phyloP scores from a whole-genome alignment of 345 rosid genomes.

The Moricandia arvensis region DNA sequence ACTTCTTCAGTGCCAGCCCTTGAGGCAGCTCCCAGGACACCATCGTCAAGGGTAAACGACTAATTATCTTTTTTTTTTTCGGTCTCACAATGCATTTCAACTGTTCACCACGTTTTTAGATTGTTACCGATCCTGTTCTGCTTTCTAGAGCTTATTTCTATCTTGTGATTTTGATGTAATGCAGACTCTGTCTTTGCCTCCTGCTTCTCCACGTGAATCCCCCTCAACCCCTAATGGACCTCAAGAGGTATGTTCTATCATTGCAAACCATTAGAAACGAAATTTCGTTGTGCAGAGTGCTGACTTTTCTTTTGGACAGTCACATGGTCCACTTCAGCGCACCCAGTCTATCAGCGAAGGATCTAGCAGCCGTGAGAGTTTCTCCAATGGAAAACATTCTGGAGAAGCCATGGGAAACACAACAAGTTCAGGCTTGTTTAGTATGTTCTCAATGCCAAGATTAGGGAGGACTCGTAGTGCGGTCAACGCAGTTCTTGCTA shows the following conservation, averaged over 20 bases:
- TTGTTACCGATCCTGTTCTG: too few relatives aligned
- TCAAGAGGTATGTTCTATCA: constrained; percentile 46
- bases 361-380: too few relatives aligned
- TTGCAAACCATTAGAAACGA: not conserved
- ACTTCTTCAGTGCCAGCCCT: constrained; percentile 34
- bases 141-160: too few relatives aligned
- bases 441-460: constrained; percentile 26
- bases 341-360: too few relatives aligned
- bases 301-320: not conserved
- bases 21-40: constrained; percentile 40
- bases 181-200: not conserved
- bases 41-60: constrained; percentile 45
- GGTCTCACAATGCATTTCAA: too few relatives aligned
- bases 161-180: not conserved
- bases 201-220: constrained; percentile 36
- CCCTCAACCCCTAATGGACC: constrained; percentile 43
- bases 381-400: constrained; percentile 3
- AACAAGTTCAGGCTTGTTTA: not conserved
- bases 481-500: not conserved
- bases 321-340: too few relatives aligned
- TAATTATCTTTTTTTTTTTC: not conserved
- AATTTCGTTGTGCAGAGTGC: not conserved
- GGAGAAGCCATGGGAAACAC: constrained; percentile 2
- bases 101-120: too few relatives aligned
- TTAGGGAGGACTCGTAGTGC: constrained; percentile 27